Evolutionary conservation across 768 basidiomycete species (phyloP).

Genomic region (Pleurotus pulmonarius): DNA sequence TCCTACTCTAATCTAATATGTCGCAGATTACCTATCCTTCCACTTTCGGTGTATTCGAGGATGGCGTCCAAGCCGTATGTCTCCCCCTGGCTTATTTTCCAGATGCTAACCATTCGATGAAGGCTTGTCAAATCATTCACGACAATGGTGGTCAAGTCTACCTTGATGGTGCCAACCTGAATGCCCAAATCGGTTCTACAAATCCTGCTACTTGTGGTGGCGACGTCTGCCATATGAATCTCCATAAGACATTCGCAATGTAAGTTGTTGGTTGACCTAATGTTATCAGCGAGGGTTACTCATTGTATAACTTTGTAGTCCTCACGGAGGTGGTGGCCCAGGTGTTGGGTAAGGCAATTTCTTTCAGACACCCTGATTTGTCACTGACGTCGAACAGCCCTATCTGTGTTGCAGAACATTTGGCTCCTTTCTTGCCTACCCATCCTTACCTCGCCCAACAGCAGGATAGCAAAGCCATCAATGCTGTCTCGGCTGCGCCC

Average conservation of each 20-base stretch:
- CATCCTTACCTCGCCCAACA: conserved; percentile 66
- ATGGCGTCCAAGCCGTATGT: conserved; percentile 73
- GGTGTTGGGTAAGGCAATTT: conserved; percentile 71
- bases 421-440: conserved; percentile 90
- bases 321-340: conserved; percentile 96
- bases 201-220: conserved; percentile 94
- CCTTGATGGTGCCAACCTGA: conserved; percentile 94
- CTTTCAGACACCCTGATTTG: conserved; percentile 7
- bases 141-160: conserved; percentile 97
- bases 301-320: conserved; percentile 39
- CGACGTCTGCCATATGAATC: conserved; percentile 96
- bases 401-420: conserved; percentile 91
- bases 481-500: conserved; percentile 87
- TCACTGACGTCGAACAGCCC: conserved; percentile 42
- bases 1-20: conserved; percentile 2
- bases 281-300: neutral
- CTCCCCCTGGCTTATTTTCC: neutral
- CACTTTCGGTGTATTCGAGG: conserved; percentile 97
- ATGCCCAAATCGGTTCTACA: conserved; percentile 90
- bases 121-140: conserved; percentile 93
- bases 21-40: conserved; percentile 91
- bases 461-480: conserved; percentile 49
- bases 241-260: conserved; percentile 98
- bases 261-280: conserved; percentile 29
- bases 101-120: conserved; percentile 5